Evolutionary conservation across 1,284 basidiomycete species (phyloP).

Genomic region (Leccinum solheimii): DNA sequence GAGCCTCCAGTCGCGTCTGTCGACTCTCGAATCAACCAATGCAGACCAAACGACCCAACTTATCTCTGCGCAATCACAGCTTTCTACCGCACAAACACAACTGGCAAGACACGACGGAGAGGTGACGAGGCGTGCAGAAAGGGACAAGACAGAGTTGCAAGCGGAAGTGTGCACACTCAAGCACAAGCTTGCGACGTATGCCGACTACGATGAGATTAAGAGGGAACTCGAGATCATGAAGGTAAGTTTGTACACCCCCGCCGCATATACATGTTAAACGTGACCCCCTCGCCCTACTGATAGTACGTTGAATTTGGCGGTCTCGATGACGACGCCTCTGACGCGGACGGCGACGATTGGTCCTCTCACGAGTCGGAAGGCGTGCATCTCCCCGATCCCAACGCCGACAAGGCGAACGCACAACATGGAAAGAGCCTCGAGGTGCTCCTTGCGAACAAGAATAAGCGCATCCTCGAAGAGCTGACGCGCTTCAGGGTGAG

Average conservation of each 20-base stretch:
- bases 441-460: conserved; percentile 88
- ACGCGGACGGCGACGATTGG: conserved; percentile 47
- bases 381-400: conserved; percentile 80
- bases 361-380: conserved; percentile 35
- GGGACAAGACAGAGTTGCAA: conserved; percentile 38
- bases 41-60: conserved; percentile 22
- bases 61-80: conserved; percentile 23
- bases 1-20: conserved; percentile 69
- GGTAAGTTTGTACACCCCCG: conserved; percentile 44
- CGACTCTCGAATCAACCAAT: conserved; percentile 49
- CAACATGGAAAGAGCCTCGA: conserved; percentile 85
- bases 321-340: conserved; percentile 69
- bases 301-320: conserved; percentile 94
- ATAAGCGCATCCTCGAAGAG: conserved; percentile 92
- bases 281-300: neutral
- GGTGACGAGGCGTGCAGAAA: conserved; percentile 18
- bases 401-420: conserved; percentile 77
- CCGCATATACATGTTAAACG: neutral
- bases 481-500: conserved; percentile 85
- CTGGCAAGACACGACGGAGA: conserved; percentile 24
- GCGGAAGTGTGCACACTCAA: conserved; percentile 69
- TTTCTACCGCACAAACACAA: conserved; percentile 22
- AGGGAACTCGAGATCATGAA: conserved; percentile 97
- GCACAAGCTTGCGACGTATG: conserved; percentile 67
- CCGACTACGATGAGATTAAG: conserved; percentile 94